Evolutionary conservation across 495 filamentous ascomycete genomes (phyloP), one percentile per base, ranked within the genome.

Genomic region (Parmelia sp.): DNA sequence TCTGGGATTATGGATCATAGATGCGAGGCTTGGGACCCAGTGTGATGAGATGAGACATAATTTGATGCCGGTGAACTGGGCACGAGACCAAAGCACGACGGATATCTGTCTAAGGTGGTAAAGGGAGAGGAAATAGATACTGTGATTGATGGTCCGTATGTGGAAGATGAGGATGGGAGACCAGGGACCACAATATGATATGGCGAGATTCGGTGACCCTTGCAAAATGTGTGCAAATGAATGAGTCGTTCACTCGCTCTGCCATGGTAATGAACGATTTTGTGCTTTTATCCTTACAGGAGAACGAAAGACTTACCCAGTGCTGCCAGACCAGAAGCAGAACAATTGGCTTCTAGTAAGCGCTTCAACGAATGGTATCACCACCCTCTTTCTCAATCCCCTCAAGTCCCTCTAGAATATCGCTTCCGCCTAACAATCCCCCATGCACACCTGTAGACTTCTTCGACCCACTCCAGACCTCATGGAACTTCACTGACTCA

Each of bases 401-500:
- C 73, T 95, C 89, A 53, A 93, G 74, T 19, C 83, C 81, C 73
- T 97, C 92, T 19, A 98, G 80, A 66, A 98, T 96, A 71, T 87
- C 86, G 72, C 92, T 96, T 6, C 92, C 89, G 29, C 89, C 91
- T 42, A 96, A 78, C 57, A 90, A 76, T 10, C 93, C 91, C 47
- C 77, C 79, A 15, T 81, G 80, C 25, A 80, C 78, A 6, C 80
- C 74, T 4, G 80, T 81, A 7, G 77, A 77, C 73, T 83, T 88
- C 66, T 78, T 81, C 15, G 82, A 78, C 19, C 86, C 84, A 19
- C 80, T 80, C 95, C 92, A 97, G 15, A 98, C 85, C 74, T 97
- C 92, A 73, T 98, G 93, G 68, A 97, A 98, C 74, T 94, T 92
- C 72, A 98, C 90, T 69, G 86, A 95, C 72, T 90, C 88, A 75